Base-by-base conservation (phyloP, 1,284 basidiomycete genomes). In the Ustilago esculenta region DNA sequence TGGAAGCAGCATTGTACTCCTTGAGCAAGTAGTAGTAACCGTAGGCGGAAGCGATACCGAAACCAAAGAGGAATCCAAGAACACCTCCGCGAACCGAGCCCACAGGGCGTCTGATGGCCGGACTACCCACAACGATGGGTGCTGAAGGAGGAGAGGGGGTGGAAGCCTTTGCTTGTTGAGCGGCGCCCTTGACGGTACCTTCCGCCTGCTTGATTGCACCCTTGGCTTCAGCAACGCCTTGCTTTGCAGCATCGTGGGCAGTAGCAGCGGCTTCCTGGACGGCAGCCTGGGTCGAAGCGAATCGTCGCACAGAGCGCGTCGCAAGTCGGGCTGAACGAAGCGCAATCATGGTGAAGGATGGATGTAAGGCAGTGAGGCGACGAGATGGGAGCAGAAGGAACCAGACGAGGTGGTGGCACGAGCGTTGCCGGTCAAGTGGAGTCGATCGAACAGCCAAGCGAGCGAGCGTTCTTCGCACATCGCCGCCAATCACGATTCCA, bases 21-120 rank as follows among this genome's bases (percentile, higher is more conserved):
- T 94, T 90, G 47, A 94, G 84, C 23, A 96, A 85, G 80, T 92
- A 89, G 81, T 92, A 94, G 43, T 92, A 90, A 41, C 92, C 92
- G 76, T 90, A 88, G 0, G 90, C 89, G 1, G 91, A 83, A 7
- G 84, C 83, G 36, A 92, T 82, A 5, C 92, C 92, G 84, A 94
- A 94, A 0, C 92, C 92, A 75, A 93, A 87, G 39, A 94, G 83
- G 81, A 95, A 95, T 0, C 93, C 93, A 24, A 94, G 86, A 54
- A 95, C 47, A 11, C 69, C 71, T 3, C 72, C 72, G 2, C 72
- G 40, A 1, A 76, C 63, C 5, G 53, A 55, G 14, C 68, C 60
- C 1, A 64, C 57, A 20, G 67, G 67, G 2, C 67, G 47, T n/a
- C 67, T 48, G 29, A 70, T 50, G 37, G 61, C 65, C 1, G 67